Evolutionary conservation across 495 filamentous ascomycete genomes (phyloP).

Genomic region (Melanomma pulvis-pyrius): DNA sequence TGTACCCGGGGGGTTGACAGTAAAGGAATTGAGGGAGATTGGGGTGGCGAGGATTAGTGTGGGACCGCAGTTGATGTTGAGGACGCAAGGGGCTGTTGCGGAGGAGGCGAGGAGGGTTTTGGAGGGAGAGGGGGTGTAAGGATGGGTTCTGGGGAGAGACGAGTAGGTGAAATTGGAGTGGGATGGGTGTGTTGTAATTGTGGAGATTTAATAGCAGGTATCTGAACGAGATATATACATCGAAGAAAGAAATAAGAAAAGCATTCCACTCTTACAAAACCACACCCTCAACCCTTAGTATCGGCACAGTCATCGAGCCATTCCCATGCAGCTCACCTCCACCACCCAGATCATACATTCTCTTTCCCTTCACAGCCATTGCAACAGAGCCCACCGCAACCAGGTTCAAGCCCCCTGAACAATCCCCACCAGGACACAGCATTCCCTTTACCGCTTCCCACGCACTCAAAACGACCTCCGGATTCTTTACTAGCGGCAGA

Average conservation of each 20-base stretch:
- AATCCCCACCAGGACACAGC: constrained; percentile 10
- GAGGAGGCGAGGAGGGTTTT: constrained; percentile 31
- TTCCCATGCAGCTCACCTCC: not conserved
- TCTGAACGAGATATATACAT: not conserved
- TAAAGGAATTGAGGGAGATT: constrained; percentile 33
- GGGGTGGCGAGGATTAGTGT: constrained; percentile 39
- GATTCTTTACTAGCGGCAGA: constrained; percentile 15
- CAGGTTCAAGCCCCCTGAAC: not conserved
- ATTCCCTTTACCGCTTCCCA: not conserved
- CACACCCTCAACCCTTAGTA: not conserved
- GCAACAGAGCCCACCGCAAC: constrained; percentile 1
- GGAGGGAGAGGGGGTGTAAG: not conserved
- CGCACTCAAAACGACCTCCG: not conserved
- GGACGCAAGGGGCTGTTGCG: constrained; percentile 17
- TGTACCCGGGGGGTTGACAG: constrained; percentile 18
- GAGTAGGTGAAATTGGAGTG: too few species aligned
- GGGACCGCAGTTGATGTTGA: constrained; percentile 32
- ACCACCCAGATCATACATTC: not conserved
- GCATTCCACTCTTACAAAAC: not conserved
- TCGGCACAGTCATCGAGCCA: not conserved
- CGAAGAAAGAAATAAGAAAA: not conserved
- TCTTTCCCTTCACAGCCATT: constrained; percentile 8
- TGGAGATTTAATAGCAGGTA: not conserved
- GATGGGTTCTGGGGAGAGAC: too few species aligned
- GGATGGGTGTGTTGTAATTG: too few species aligned